A percentile compares a stretch with the other conserved stretches of the same genome.
Conservation (phyloP, 2,329 filamentous ascomycete genomes). For the Monilinia vaccinii-corymbosi region DNA sequence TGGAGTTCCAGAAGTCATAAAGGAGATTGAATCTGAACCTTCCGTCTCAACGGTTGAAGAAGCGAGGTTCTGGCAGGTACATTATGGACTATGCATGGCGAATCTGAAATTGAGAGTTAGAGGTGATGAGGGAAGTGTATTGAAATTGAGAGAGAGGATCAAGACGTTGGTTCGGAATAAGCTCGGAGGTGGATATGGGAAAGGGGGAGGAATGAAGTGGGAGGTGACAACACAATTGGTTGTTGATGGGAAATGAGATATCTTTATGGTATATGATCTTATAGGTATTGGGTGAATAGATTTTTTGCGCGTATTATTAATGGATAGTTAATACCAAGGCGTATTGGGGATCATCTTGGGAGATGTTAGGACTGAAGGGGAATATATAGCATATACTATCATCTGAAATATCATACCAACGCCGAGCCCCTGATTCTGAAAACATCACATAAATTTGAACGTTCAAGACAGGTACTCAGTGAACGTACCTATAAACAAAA, state of each 20-base stretch:
- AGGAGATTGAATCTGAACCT: slow-evolving; percentile 75
- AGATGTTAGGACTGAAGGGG: too few species aligned
- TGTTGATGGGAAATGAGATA: slow-evolving; percentile 19
- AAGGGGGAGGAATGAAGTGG: slow-evolving; percentile 72
- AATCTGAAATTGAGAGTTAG: slow-evolving; percentile 72
- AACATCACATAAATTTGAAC: background rate
- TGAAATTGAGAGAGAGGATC: slow-evolving; percentile 66
- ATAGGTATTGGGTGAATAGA: background rate
- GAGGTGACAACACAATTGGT: slow-evolving; percentile 80
- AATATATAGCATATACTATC: too few species aligned
- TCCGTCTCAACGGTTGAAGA: slow-evolving; percentile 72
- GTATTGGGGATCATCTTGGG: background rate
- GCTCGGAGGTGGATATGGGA: slow-evolving; percentile 79
- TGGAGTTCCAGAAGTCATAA: slow-evolving; percentile 52
- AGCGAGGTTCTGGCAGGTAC: slow-evolving; percentile 96
- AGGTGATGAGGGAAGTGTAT: slow-evolving; percentile 57
- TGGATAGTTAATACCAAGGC: background rate
- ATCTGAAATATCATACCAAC: too few species aligned
- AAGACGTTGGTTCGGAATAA: slow-evolving; percentile 73
- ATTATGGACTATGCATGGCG: slow-evolving; percentile 94
- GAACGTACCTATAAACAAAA: background rate
- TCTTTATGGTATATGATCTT: background rate
- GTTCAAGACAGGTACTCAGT: background rate
- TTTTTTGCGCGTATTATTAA: background rate
- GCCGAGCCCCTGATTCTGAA: too few species aligned